A percentile compares a stretch with the other conserved stretches of the same genome.
phyloP scores from a whole-genome alignment of 1,139 yeast genomes.

The Debaryomyces coudertii region DNA sequence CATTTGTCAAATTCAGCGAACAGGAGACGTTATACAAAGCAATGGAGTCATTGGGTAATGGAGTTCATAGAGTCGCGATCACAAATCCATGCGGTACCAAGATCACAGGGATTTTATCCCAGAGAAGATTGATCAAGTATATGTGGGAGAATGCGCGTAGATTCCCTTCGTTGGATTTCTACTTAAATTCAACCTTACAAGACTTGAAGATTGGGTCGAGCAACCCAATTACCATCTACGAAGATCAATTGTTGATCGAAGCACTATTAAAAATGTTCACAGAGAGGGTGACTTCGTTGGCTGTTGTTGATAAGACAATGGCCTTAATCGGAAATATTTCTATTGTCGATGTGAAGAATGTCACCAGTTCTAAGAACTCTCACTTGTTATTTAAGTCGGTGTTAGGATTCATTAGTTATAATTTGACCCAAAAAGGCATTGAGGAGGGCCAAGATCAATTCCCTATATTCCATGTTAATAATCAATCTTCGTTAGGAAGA shows the following conservation, averaged over 20 bases:
- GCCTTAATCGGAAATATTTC: conserved; percentile 88
- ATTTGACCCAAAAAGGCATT: conserved; percentile 83
- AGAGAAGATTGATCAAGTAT: conserved; percentile 78
- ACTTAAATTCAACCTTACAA: conserved; percentile 65
- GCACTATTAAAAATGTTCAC: conserved; percentile 85
- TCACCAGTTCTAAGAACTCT: conserved; percentile 82
- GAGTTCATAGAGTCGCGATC: conserved; percentile 91
- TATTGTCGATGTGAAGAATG: conserved; percentile 88
- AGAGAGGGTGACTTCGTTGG: conserved; percentile 84
- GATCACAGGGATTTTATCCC: conserved; percentile 82
- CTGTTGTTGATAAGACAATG: conserved; percentile 83
- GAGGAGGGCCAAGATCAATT: conserved; percentile 95
- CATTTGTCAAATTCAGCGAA: conserved; percentile 75
- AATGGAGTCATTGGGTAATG: conserved; percentile 84
- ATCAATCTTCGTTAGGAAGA: conserved; percentile 77
- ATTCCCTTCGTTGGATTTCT: conserved; percentile 76
- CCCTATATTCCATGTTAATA: conserved; percentile 92
- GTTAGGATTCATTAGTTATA: conserved; percentile 83
- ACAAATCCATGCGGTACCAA: conserved; percentile 49
- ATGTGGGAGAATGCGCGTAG: conserved; percentile 91
- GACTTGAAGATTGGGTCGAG: conserved; percentile 72
- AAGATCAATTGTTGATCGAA: conserved; percentile 83
- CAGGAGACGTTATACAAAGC: conserved; percentile 69
- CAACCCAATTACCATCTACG: conserved; percentile 75
- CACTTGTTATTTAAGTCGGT: conserved; percentile 80